Evolutionary conservation across 352 stramenopile species (phyloP).

Genomic region (Phytophthora podocarpi): DNA sequence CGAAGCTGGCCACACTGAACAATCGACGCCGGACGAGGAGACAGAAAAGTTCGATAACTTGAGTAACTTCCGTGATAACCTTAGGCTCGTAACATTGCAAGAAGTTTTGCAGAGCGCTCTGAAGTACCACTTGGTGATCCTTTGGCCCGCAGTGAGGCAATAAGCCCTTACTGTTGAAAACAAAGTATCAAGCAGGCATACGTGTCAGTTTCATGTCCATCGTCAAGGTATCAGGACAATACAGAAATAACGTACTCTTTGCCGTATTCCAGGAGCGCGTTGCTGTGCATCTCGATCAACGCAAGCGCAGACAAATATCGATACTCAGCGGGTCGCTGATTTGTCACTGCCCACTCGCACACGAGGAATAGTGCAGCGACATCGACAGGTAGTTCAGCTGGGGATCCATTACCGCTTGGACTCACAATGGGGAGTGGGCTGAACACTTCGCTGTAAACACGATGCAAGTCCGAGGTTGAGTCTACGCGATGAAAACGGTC

Average conservation of each 20-base stretch:
- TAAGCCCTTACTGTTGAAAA: constrained; percentile 46
- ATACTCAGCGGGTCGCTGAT: constrained; percentile 80
- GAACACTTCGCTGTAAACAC: constrained; percentile 81
- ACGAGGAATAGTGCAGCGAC: constrained; percentile 72
- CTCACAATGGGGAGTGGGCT: constrained; percentile 44
- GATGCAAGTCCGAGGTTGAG: constrained; percentile 65
- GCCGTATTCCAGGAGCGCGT: constrained; percentile 57
- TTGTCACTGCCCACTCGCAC: constrained; percentile 86
- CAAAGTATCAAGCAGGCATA: constrained; percentile 7
- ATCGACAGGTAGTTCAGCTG: constrained; percentile 66
- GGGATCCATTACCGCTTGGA: constrained; percentile 8
- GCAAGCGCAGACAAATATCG: constrained; percentile 80
- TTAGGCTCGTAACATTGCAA: constrained; percentile 80
- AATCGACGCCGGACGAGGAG: constrained; percentile 73
- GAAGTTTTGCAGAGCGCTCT: constrained; percentile 78
- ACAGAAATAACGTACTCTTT: constrained; percentile 51
- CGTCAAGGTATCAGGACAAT: neutral
- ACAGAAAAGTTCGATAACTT: constrained; percentile 85
- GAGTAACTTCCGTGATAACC: constrained; percentile 74
- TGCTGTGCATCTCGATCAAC: constrained; percentile 85
- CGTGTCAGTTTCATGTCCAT: constrained; percentile 1
- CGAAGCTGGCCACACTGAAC: constrained; percentile 76
- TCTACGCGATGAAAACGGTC: constrained; percentile 85
- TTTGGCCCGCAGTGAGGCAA: constrained; percentile 41
- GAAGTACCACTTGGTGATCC: constrained; percentile 74